A percentile compares a stretch with the other conserved stretches of the same genome.
phyloP scores from a whole-genome alignment of 768 basidiomycete species.

The Xerocomellus intermedius region DNA sequence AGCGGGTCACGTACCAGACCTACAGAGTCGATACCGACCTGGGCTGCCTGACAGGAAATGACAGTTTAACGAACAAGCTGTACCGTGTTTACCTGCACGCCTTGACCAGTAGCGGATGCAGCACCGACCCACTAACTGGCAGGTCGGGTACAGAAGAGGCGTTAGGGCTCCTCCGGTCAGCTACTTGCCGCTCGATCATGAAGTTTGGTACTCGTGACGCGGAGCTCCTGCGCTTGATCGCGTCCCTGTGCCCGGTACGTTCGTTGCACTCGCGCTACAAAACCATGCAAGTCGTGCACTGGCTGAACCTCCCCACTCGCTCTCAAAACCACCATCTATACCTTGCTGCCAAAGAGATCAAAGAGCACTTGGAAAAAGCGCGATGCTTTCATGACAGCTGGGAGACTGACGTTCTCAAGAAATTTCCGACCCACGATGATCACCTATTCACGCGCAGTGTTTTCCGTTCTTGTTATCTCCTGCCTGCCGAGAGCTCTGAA shows the following conservation, averaged over 20 bases:
- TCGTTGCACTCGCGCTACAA: slow-evolving; percentile 19
- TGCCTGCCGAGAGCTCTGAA: slow-evolving; percentile 5
- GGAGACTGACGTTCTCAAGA: not conserved
- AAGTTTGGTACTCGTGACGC: slow-evolving; percentile 27
- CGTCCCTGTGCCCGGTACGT: slow-evolving; percentile 28
- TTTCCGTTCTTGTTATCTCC: slow-evolving; percentile 7
- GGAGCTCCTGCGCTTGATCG: slow-evolving; percentile 33
- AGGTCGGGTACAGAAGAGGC: slow-evolving; percentile 47
- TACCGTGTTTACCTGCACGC: slow-evolving; percentile 45
- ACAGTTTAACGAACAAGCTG: slow-evolving; percentile 26
- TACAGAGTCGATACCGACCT: slow-evolving; percentile 33
- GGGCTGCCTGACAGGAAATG: slow-evolving; percentile 27
- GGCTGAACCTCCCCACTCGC: slow-evolving; percentile 24
- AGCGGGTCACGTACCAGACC: slow-evolving; percentile 20
- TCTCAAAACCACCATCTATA: slow-evolving; percentile 33
- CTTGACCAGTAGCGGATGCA: slow-evolving; percentile 35
- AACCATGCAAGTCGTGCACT: slow-evolving; percentile 40
- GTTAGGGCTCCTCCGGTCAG: slow-evolving; percentile 37
- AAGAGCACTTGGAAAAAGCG: slow-evolving; percentile 19
- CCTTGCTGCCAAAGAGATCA: slow-evolving; percentile 23
- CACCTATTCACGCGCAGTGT: slow-evolving; percentile 17
- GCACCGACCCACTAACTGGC: slow-evolving; percentile 42
- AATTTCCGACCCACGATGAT: not conserved
- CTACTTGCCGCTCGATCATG: slow-evolving; percentile 39
- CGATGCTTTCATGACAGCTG: slow-evolving; percentile 5